These are phyloP conservation scores for Mycena venus DNA, from an alignment of 768 basidiomycete genomes.

Conservation along the genomic window DNA sequence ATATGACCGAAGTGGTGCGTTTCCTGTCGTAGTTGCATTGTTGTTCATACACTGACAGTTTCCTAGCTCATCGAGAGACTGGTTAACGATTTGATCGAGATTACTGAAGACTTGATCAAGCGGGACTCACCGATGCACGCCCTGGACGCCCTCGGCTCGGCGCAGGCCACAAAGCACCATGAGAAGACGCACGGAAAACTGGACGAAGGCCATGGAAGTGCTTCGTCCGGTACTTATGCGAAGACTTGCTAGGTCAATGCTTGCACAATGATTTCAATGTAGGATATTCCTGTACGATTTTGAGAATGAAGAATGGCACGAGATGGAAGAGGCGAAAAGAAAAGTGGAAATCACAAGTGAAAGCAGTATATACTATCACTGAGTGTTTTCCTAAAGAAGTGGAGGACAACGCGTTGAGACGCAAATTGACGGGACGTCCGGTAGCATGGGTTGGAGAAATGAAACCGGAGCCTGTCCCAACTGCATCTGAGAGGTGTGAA, in stretches of 20 bases:
- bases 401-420: no score
- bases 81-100: slow-evolving; percentile 76
- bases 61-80: slow-evolving; percentile 74
- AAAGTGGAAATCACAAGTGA: no score
- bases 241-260: slow-evolving; percentile 66
- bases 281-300: neutral
- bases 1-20: slow-evolving; percentile 62
- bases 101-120: slow-evolving; percentile 70
- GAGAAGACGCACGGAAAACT: slow-evolving; percentile 61
- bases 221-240: slow-evolving; percentile 73
- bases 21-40: slow-evolving; percentile 60
- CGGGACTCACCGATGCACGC: slow-evolving; percentile 64
- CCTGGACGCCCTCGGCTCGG: slow-evolving; percentile 56
- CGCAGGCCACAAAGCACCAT: slow-evolving; percentile 42
- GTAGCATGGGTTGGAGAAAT: no score
- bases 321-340: no score
- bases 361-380: no score
- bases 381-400: no score
- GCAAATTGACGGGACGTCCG: no score
- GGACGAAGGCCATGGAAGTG: slow-evolving; percentile 60
- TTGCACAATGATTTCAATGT: neutral
- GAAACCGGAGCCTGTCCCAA: no score
- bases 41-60: slow-evolving; percentile 58
- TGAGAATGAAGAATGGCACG: no score
- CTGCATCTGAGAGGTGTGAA: no score